Evolutionary conservation across 2,329 filamentous ascomycete genomes (phyloP).

Genomic region (Clathrospora elynae): DNA sequence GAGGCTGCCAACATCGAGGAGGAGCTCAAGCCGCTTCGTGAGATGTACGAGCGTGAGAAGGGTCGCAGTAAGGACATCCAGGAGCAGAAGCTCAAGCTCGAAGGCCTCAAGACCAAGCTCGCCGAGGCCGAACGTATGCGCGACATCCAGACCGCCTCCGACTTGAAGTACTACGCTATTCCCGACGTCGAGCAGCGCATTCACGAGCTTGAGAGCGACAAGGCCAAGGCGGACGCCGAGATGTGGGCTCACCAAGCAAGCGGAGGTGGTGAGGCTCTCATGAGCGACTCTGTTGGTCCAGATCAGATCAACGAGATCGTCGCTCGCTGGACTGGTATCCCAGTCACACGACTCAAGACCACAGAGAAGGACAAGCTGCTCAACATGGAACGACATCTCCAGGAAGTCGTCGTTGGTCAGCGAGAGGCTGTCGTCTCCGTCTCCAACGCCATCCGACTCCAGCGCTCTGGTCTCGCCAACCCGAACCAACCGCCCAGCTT

Average conservation of each 20-base stretch:
- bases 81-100: constrained; percentile 92
- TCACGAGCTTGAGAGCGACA: constrained; percentile 78
- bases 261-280: constrained; percentile 66
- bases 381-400: constrained; percentile 88
- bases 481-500: constrained; percentile 97
- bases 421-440: constrained; percentile 91
- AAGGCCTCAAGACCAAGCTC: constrained; percentile 85
- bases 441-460: constrained; percentile 92
- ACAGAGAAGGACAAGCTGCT: constrained; percentile 98
- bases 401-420: constrained; percentile 87
- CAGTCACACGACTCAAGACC: constrained; percentile 89
- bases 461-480: constrained; percentile 91
- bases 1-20: constrained; percentile 95
- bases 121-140: constrained; percentile 90
- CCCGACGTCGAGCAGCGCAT: constrained; percentile 87
- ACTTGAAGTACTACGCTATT: constrained; percentile 96
- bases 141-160: constrained; percentile 85
- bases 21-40: constrained; percentile 85
- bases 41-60: constrained; percentile 96
- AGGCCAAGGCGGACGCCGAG: constrained; percentile 76
- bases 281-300: constrained; percentile 91
- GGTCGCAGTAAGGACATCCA: constrained; percentile 89
- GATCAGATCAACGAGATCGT: constrained; percentile 99
- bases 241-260: constrained; percentile 62
- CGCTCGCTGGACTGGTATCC: constrained; percentile 96